phyloP scores from a whole-genome alignment of 371 early-diverging fungal genomes.

The Dipsacomyces acuminosporus region DNA sequence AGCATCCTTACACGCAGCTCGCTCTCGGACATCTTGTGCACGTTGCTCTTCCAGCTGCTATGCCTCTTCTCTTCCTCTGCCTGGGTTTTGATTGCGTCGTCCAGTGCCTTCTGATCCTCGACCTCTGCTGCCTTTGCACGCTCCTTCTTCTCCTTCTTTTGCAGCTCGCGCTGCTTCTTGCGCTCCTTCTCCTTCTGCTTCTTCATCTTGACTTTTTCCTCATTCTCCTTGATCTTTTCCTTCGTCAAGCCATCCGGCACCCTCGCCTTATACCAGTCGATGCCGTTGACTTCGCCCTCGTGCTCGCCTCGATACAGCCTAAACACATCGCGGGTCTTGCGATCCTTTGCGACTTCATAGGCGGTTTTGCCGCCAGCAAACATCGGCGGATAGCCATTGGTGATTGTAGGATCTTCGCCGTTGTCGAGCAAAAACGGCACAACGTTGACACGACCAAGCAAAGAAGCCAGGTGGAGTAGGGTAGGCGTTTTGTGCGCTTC shows the following conservation, averaged over 20 bases:
- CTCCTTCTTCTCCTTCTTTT: slow-evolving; percentile 12
- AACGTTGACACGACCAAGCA: slow-evolving; percentile 52
- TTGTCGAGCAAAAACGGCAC: slow-evolving; percentile 61
- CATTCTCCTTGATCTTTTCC: slow-evolving; percentile 65
- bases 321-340: slow-evolving; percentile 74
- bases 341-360: slow-evolving; percentile 73
- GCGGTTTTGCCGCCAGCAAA: slow-evolving; percentile 62
- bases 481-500: slow-evolving; percentile 57
- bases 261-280: slow-evolving; percentile 51
- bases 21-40: slow-evolving; percentile 16
- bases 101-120: slow-evolving; percentile 21
- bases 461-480: slow-evolving; percentile 64
- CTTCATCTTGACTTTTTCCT: slow-evolving; percentile 58
- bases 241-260: slow-evolving; percentile 75
- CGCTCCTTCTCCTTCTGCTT: slow-evolving; percentile 27
- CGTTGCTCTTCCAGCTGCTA: slow-evolving; percentile 16
- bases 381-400: slow-evolving; percentile 44
- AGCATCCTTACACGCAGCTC: slow-evolving; percentile 30
- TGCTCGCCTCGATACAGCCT: slow-evolving; percentile 46
- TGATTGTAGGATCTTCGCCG: slow-evolving; percentile 78
- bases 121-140: not conserved
- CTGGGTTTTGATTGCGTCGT: slow-evolving; percentile 11
- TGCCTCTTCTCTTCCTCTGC: slow-evolving; percentile 29
- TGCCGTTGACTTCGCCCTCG: slow-evolving; percentile 24
- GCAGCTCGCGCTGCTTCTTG: slow-evolving; percentile 47